A percentile compares a stretch with the other conserved stretches of the same genome.
These are phyloP conservation scores for Euryodendron excelsum DNA, from an alignment of 148 eudicot genomes.

Conservation along the genomic window DNA sequence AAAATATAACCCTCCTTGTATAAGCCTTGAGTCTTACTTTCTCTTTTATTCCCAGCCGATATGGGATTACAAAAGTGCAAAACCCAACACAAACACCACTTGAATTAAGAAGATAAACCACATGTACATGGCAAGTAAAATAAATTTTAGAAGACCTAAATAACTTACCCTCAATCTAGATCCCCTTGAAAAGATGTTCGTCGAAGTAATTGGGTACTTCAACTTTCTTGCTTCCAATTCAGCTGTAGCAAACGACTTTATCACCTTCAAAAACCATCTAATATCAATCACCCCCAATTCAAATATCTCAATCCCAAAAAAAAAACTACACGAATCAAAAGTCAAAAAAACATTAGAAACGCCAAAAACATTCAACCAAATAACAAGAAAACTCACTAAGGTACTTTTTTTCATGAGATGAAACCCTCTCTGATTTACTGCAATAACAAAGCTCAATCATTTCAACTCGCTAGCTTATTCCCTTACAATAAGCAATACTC, in stretches of 20 bases:
- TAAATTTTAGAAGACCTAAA: background rate
- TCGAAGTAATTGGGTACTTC: slow-evolving; percentile 50
- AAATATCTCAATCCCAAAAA: slow-evolving; percentile 21
- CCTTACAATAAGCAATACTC: too few relatives aligned
- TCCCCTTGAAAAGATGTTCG: slow-evolving; percentile 76
- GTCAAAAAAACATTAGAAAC: background rate
- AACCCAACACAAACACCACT: background rate
- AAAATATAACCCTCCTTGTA: too few relatives aligned
- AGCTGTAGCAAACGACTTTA: slow-evolving; percentile 66
- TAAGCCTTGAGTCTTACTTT: too few relatives aligned
- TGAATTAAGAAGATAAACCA: background rate
- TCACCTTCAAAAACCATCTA: slow-evolving; percentile 72
- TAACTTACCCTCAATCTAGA: slow-evolving; percentile 60
- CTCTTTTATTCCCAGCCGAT: too few relatives aligned
- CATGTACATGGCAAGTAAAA: background rate
- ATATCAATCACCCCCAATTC: slow-evolving; percentile 33
- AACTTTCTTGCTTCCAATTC: slow-evolving; percentile 81
- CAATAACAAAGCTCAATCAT: slow-evolving; percentile 14
- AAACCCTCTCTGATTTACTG: slow-evolving; percentile 50
- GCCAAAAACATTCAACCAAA: background rate
- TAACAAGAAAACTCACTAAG: slow-evolving; percentile 50
- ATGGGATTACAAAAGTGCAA: too few relatives aligned
- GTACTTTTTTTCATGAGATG: slow-evolving; percentile 43
- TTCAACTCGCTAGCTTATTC: background rate
- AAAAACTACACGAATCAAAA: slow-evolving; percentile 4